Evolutionary conservation across 1,284 basidiomycete genomes (phyloP).

Genomic region (Agroathelia rolfsii): DNA sequence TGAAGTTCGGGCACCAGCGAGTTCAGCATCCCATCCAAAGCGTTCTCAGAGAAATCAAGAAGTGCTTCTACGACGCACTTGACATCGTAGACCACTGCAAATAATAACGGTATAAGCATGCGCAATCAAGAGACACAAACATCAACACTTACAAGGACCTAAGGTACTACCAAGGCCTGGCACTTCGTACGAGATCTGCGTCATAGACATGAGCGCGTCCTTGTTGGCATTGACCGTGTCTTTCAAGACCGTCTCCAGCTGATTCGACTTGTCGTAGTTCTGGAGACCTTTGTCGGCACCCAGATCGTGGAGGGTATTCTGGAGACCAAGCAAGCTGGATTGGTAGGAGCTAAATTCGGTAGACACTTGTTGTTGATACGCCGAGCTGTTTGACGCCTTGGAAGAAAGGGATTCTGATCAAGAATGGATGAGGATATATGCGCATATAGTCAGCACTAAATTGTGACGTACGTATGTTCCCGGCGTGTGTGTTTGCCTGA

Average conservation of each 20-base stretch:
- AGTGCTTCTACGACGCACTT: slow-evolving; percentile 37
- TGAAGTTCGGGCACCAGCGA: slow-evolving; percentile 24
- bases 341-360: slow-evolving; percentile 30
- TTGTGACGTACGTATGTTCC: too few relatives aligned
- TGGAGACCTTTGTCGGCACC: slow-evolving; percentile 38
- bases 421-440: too few relatives aligned
- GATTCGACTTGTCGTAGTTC: slow-evolving; percentile 37
- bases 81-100: slow-evolving; percentile 34
- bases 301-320: slow-evolving; percentile 25
- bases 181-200: slow-evolving; percentile 23
- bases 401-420: too few relatives aligned
- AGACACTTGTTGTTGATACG: slow-evolving; percentile 28
- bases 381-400: too few relatives aligned
- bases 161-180: slow-evolving; percentile 40
- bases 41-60: slow-evolving; percentile 37
- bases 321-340: slow-evolving; percentile 27
- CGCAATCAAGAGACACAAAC: slow-evolving; percentile 5
- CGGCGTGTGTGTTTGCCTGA: too few relatives aligned
- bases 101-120: slow-evolving; percentile 8
- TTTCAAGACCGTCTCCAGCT: slow-evolving; percentile 40
- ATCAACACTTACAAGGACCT: slow-evolving; percentile 38
- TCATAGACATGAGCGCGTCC: slow-evolving; percentile 24
- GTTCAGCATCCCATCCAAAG: slow-evolving; percentile 39
- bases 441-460: too few relatives aligned
- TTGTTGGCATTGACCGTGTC: slow-evolving; percentile 39